phyloP scores from a whole-genome alignment of 306 rosid species.

The Gillenia trifoliata region DNA sequence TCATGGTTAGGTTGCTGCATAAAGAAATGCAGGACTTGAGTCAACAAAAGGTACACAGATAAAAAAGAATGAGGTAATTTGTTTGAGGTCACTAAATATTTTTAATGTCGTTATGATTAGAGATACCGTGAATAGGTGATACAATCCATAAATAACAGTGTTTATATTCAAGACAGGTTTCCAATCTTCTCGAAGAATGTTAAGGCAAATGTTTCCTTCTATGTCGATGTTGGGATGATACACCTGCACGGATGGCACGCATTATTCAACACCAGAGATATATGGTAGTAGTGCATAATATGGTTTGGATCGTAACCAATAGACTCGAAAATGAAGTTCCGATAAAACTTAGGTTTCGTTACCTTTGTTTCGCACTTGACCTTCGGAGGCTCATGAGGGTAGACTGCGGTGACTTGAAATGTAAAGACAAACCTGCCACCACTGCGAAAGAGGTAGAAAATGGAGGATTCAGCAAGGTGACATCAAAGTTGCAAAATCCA shows the following conservation, averaged over 20 bases:
- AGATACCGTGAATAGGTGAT: conserved; percentile 40
- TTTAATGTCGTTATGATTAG: too few relatives aligned
- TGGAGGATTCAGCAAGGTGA: background rate
- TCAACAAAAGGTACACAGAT: background rate
- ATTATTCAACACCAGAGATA: background rate
- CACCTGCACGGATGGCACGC: conserved; percentile 13
- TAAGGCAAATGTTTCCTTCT: conserved; percentile 48
- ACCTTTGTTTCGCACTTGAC: conserved; percentile 48
- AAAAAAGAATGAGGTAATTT: too few relatives aligned
- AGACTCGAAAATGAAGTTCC: background rate
- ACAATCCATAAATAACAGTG: conserved; percentile 37
- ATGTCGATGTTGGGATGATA: conserved; percentile 48
- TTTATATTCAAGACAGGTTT: conserved; percentile 37
- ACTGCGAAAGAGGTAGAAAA: conserved; percentile 13
- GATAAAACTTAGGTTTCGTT: background rate
- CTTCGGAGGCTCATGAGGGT: conserved; percentile 47
- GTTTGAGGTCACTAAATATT: too few relatives aligned
- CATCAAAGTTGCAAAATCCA: background rate
- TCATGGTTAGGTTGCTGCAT: conserved; percentile 34
- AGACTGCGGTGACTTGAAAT: conserved; percentile 32
- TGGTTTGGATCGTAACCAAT: background rate
- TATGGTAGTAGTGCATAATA: too few relatives aligned
- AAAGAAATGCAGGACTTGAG: background rate
- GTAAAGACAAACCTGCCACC: conserved; percentile 37
- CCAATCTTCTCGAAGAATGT: conserved; percentile 45